Conservation (phyloP, 176 grass and related monocot genomes). For the Raddia guianensis region DNA sequence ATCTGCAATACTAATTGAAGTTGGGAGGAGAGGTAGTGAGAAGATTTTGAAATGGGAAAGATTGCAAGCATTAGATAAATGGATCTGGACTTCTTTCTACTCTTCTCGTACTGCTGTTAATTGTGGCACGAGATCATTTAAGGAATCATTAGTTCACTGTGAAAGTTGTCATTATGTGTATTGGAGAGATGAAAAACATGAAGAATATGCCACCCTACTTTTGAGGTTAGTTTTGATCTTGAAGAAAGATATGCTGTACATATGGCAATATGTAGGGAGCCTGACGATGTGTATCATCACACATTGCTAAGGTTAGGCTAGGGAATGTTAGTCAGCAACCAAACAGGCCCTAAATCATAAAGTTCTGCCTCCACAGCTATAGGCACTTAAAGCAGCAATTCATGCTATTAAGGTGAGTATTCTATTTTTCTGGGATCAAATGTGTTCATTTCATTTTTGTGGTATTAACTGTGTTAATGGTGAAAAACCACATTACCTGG, state of each 20-base stretch:
- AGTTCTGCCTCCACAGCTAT: slow-evolving; percentile 75
- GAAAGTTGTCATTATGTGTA: slow-evolving; percentile 89
- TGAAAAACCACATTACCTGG: background rate
- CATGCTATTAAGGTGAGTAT: slow-evolving; percentile 87
- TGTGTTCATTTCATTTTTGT: background rate
- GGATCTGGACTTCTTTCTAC: slow-evolving; percentile 87
- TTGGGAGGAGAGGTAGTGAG: slow-evolving; percentile 58
- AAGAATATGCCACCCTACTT: slow-evolving; percentile 90
- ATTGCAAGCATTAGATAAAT: slow-evolving; percentile 75
- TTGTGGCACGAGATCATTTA: slow-evolving; percentile 67
- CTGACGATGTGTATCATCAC: slow-evolving; percentile 37
- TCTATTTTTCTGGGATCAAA: background rate
- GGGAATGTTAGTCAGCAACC: too few relatives aligned
- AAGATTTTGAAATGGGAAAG: slow-evolving; percentile 78
- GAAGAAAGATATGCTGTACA: slow-evolving; percentile 97
- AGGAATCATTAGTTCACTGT: slow-evolving; percentile 74
- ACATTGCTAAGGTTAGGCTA: too few relatives aligned
- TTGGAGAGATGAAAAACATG: slow-evolving; percentile 99
- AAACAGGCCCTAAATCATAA: slow-evolving; percentile 57
- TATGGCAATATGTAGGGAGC: slow-evolving; percentile 70
- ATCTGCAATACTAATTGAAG: slow-evolving; percentile 62
- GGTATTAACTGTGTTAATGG: background rate
- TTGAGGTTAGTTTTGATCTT: slow-evolving; percentile 92
- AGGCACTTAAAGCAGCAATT: slow-evolving; percentile 90
- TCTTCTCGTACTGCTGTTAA: slow-evolving; percentile 63